Base-by-base conservation (phyloP, 176 grass and related monocot genomes). In the Olyra latifolia region DNA sequence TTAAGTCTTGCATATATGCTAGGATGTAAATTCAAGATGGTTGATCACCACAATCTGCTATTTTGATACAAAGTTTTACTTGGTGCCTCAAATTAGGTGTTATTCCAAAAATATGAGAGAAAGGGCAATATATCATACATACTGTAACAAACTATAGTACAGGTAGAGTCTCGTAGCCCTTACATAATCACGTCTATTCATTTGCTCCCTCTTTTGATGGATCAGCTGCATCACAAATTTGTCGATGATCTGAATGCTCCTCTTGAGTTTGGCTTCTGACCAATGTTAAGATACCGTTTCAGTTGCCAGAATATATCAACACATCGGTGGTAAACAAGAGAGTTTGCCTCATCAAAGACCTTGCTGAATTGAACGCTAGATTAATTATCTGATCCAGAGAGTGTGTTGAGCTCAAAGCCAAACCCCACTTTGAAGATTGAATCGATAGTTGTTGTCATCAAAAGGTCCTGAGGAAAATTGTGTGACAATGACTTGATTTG, bases 191-290 rank as follows among this genome's bases (percentile, higher is more conserved):
- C 45, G 49, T 29, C 17, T 44, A 22, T 83, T 69, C n/a, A 87
- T 74, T 35, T 85, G 76, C 45, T 83, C 70, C 27, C 55, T 84
- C 75, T 89, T 97, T 61, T 48, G 71, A 9, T 68, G 63, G 39
- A 97, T 93, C 71, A 97, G 3, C 7, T 80, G 17, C 87, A 89
- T 91, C 44, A 97, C 86, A 28, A 97, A 97, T 11, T 91, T 57
- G 38, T 93, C 86, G 10, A 93, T 82, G 23, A 87, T 76, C 73
- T 83, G 22, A 35, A 97, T 69, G 7, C 79, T 85, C 59, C 13
- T 87, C 28, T 69, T 93, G 28, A 93, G 76, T 62, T 62, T 84
- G 9, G 88, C 88, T 84, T 97, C 94, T 55, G 72, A 85, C 94
- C 94, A 1, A 97, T 77, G 63, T 93, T 89, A 42, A 93, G 62